Base-by-base conservation (phyloP, 352 stramenopile genomes). In the Pythium dissotocum region DNA sequence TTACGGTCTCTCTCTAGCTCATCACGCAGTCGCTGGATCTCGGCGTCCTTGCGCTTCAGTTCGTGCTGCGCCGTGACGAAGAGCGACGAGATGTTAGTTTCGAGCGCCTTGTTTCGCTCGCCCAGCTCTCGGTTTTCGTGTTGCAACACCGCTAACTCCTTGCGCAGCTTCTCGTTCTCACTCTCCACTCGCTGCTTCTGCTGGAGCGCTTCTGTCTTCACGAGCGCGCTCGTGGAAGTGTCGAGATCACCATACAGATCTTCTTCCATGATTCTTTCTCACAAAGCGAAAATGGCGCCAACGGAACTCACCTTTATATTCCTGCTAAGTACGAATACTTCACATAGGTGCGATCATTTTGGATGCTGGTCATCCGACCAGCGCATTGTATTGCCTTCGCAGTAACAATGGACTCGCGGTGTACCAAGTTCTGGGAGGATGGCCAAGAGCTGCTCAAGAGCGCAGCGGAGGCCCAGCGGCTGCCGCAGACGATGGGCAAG, bases 191-290 rank as follows among this genome's bases (percentile, higher is more conserved):
- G 76, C 28, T 70, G 73, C 65, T 91, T 87, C 33, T 82, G 73
- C 51, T 85, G 73, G 26, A 87, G 57, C 21, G 77, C 76, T 35
- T 90, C 83, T 64, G 82, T 90, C 73, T 88, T 87, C 57, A 78
- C 76, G 21, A 92, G 73, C 21, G 85, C 85, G 42, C 73, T 80
- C 44, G 77, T 87, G 40, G 87, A 95, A 40, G 85, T 93, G 76
- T 95, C 85, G 52, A 95, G 78, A 61, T 95, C 87, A 33, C 80
- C 81, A 63, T 95, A 93, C 56, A 95, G 72, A 66, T 94, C 86
- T 57, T 91, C 77, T 32, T 72, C 74, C 63, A 67, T 70, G 16
- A 33, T 60, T 21, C 13, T 28, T 32, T 58, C 6, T 36, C 18
- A 18, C 6, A 3, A 36, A 12, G 16, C 3, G n/a, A 4, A 42